Base-by-base conservation (phyloP, 805 yeast genomes). In the Barnettozyma vustinii region DNA sequence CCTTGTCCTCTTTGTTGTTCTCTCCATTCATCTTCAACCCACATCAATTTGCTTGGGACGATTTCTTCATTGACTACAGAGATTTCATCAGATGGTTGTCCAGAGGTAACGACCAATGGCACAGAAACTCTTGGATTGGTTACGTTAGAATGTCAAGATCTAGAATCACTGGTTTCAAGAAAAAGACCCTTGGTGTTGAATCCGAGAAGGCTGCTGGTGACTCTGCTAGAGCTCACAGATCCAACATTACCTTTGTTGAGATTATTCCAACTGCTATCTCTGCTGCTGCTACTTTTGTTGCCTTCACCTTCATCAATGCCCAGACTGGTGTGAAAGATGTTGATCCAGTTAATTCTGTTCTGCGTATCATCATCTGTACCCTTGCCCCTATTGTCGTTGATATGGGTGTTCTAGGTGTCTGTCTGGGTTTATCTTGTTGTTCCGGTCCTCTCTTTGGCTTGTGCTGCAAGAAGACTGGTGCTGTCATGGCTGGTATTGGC, bases 21-120 rank as follows among this genome's bases (percentile, higher is more conserved):
- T 84, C 98, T 44, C 99, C 99, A 62, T 90, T 92, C 68, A 64
- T 94, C 52, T 94, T 89, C 81, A 94, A 94, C 72, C 99, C 99
- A 43, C 97, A 92, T 72, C 98, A 94, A 75, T 94, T 91, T 69
- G 82, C 97, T 45, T 85, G 95, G 91, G 87, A 84, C 66, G 97
- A 91, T 71, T 92, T 86, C 80, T 89, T 92, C 72, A 81, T 92
- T 66, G 99, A 94, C 69, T 94, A 94, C 79, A 81, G 96, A 69
- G 96, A 89, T 65, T 94, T 80, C 71, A 84, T 91, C 63, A 80
- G 88, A 73, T 86, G 95, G 95, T 73, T 86, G 62, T 81, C 89
- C n/a, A 83, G 94, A 76, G 95, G 95, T 78, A 86, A 86, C 72
- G 82, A 86, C 59, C 83, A 84, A 66, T 86, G 88, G 84, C 92